phyloP scores from a whole-genome alignment of 106 monocot genomes.

The Acorus gramineus region DNA sequence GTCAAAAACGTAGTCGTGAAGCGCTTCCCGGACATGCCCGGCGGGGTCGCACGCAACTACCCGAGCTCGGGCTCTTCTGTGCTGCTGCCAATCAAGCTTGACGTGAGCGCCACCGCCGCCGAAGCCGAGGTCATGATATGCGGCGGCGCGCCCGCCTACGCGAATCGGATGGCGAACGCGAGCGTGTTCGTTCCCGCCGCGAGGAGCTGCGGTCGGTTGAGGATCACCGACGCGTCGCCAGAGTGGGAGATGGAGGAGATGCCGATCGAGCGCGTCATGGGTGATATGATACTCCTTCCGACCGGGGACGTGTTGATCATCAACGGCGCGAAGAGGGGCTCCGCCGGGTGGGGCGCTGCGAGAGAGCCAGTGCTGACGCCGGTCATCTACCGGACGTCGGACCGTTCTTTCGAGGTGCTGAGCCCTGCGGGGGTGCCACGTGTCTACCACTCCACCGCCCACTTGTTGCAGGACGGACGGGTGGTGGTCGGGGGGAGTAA shows the following conservation, averaged over 20 bases:
- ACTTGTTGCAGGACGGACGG: conserved; percentile 17
- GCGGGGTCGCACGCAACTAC: conserved; percentile 12
- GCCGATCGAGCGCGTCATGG: conserved; percentile 24
- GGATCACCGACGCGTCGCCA: conserved; percentile 18
- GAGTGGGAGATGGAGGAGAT: conserved; percentile 29
- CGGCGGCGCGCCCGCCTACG: conserved; percentile 1
- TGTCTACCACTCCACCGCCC: conserved; percentile 24
- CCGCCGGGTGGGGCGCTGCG: conserved; percentile 17
- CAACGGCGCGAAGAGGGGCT: conserved; percentile 19
- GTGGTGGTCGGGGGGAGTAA: conserved; percentile 30
- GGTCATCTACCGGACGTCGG: conserved; percentile 3
- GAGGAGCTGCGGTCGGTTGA: conserved; percentile 14
- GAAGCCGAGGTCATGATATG: conserved; percentile 25
- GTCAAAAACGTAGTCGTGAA: background rate
- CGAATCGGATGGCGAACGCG: background rate
- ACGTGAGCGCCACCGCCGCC: background rate
- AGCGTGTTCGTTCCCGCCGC: conserved; percentile 9
- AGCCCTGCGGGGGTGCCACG: conserved; percentile 11
- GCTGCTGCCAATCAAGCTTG: conserved; percentile 11
- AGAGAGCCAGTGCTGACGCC: conserved; percentile 14
- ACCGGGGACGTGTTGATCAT: conserved; percentile 21
- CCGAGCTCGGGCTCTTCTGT: conserved; percentile 31
- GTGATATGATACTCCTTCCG: conserved; percentile 28
- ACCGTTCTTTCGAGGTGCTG: conserved; percentile 5
- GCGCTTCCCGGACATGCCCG: conserved; percentile 10